Percentiles rank a stretch among this genome's conserved stretches.
Conservation (phyloP, 768 basidiomycete genomes). For the Tricholoma hemisulphureum region DNA sequence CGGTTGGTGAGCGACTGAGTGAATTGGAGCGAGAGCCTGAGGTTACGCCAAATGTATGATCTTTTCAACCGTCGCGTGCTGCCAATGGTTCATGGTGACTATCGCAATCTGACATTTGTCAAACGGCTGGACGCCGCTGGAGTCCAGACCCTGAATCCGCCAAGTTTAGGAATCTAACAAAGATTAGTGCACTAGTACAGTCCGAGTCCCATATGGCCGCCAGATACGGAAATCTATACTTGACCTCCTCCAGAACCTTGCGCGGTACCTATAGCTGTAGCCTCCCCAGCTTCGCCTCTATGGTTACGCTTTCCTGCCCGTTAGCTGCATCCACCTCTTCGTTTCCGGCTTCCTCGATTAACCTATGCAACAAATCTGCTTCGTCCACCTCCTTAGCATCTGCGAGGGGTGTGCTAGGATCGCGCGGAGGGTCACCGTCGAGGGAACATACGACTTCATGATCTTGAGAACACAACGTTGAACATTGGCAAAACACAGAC, state of each 20-base stretch:
- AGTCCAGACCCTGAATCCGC: neutral
- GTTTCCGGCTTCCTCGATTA: constrained; percentile 42
- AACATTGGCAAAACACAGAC: neutral
- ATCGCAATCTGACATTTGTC: too few species aligned
- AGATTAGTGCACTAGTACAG: neutral
- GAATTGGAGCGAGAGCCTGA: neutral
- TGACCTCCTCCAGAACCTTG: neutral
- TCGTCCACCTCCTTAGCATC: constrained; percentile 84
- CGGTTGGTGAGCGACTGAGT: neutral
- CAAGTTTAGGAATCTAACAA: neutral
- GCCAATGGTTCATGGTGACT: neutral
- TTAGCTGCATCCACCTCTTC: constrained; percentile 12
- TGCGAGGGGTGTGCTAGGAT: constrained; percentile 80
- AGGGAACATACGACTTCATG: constrained; percentile 81
- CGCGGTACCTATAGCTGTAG: constrained; percentile 1
- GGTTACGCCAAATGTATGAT: too few species aligned
- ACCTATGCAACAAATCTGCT: constrained; percentile 60
- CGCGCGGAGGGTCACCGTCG: constrained; percentile 70
- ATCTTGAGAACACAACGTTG: constrained; percentile 44
- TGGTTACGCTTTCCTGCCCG: constrained; percentile 12
- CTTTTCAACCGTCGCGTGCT: neutral
- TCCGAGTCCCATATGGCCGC: neutral
- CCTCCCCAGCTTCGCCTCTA: constrained; percentile 20
- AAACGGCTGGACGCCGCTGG: neutral
- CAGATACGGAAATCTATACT: neutral